phyloP scores from a whole-genome alignment of 805 yeast species.

The Wickerhamiella sorbophila region DNA sequence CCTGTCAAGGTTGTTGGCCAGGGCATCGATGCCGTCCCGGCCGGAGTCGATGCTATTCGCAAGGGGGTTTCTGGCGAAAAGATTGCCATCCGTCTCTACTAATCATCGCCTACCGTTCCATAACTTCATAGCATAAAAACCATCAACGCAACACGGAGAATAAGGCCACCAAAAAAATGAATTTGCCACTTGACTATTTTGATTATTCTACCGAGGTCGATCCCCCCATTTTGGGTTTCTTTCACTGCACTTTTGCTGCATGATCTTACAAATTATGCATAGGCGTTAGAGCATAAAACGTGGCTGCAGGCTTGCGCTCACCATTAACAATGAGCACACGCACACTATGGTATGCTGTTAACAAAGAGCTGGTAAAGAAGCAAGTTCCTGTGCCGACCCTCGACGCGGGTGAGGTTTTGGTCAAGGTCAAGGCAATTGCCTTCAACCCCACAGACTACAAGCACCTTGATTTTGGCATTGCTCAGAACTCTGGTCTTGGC shows the following conservation, averaged over 20 bases:
- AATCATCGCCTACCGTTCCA: no score
- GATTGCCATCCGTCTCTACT: constrained; percentile 10
- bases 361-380: constrained; percentile 10
- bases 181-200: no score
- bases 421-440: constrained; percentile 77
- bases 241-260: no score
- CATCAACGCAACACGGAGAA: no score
- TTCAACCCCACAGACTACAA: constrained; percentile 84
- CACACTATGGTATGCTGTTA: constrained; percentile 10
- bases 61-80: constrained; percentile 15
- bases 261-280: constrained; percentile 1
- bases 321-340: neutral
- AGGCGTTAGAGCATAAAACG: neutral
- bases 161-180: no score
- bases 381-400: constrained; percentile 17
- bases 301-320: neutral
- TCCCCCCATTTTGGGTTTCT: no score
- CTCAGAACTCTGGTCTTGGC: constrained; percentile 89
- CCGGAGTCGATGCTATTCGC: constrained; percentile 9
- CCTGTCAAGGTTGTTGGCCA: constrained; percentile 14
- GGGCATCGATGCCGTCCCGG: constrained; percentile 14
- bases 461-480: constrained; percentile 61
- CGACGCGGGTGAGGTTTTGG: constrained; percentile 58
- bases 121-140: no score
- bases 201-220: no score